A percentile compares a stretch with the other conserved stretches of the same genome.
Evolutionary conservation across 352 stramenopile genomes (phyloP).

Genomic region (Hyaloperonospora brassicae): DNA sequence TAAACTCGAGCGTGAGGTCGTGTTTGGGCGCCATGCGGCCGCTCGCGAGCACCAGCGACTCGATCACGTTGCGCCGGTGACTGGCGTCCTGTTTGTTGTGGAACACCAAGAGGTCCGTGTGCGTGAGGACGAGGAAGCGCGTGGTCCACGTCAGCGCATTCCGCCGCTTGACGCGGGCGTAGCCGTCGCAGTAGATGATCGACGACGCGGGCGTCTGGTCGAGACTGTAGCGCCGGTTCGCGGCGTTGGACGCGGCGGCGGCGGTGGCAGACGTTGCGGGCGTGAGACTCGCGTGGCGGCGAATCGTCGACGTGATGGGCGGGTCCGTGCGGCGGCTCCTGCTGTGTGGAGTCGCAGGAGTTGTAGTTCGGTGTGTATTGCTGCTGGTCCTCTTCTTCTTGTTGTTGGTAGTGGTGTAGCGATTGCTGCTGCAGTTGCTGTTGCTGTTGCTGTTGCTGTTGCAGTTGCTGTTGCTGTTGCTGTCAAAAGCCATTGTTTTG

Average conservation of each 20-base stretch:
- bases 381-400: no score
- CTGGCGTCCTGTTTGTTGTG: conserved; percentile 48
- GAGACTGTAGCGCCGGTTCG: conserved; percentile 24
- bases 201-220: conserved; percentile 15
- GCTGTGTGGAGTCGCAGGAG: no score
- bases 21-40: conserved; percentile 37
- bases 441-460: no score
- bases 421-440: no score
- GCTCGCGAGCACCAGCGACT: conserved; percentile 30
- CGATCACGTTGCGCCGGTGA: conserved; percentile 28
- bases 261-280: not conserved
- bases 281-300: conserved; percentile 8
- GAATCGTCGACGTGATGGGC: conserved; percentile 2
- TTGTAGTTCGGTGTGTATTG: no score
- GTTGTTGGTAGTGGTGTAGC: no score
- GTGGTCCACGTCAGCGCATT: conserved; percentile 52
- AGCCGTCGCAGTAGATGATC: conserved; percentile 42
- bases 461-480: no score
- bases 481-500: no score
- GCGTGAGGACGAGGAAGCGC: conserved; percentile 48
- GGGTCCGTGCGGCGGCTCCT: no score
- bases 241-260: conserved; percentile 1
- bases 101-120: conserved; percentile 40
- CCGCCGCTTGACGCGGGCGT: conserved; percentile 52
- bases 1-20: conserved; percentile 44